Evolutionary conservation across 148 eudicot genomes (phyloP).

Genomic region (Rhododendron simsii): DNA sequence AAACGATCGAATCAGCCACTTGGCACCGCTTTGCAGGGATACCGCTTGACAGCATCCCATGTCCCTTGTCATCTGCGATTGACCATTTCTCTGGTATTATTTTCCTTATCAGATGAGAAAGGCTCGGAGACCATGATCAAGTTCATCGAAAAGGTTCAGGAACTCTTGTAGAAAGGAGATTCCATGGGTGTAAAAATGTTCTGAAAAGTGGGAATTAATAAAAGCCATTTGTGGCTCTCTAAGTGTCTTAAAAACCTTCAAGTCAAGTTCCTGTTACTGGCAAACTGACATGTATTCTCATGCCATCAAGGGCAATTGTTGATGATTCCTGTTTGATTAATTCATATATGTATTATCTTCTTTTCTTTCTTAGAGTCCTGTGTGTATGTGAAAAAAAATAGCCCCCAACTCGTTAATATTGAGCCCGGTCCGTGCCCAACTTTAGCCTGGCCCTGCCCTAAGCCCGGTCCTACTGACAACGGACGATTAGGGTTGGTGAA

Average conservation of each 20-base stretch:
- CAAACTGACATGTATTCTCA: not conserved
- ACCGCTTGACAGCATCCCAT: too few relatives aligned
- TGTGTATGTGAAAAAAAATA: too few relatives aligned
- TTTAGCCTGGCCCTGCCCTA: too few relatives aligned
- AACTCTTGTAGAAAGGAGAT: not conserved
- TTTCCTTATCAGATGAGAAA: constrained; percentile 1
- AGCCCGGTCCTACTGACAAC: too few relatives aligned
- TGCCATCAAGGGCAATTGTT: not conserved
- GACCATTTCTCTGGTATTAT: not conserved
- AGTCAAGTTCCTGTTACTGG: not conserved
- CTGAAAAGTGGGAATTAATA: not conserved
- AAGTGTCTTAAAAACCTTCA: not conserved
- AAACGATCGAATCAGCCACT: too few relatives aligned
- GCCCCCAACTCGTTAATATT: too few relatives aligned
- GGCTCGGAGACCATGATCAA: not conserved
- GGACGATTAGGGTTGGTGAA: too few relatives aligned
- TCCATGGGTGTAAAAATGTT: not conserved
- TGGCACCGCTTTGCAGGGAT: too few relatives aligned
- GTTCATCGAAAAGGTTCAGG: constrained; percentile 2
- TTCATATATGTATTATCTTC: too few relatives aligned
- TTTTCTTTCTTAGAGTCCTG: too few relatives aligned
- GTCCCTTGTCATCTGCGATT: not conserved
- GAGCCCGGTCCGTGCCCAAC: too few relatives aligned
- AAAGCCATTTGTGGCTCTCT: not conserved
- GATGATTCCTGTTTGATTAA: not conserved